Conservation (phyloP, 1,284 basidiomycete species). For the Cutaneotrichosporon mucoides region DNA sequence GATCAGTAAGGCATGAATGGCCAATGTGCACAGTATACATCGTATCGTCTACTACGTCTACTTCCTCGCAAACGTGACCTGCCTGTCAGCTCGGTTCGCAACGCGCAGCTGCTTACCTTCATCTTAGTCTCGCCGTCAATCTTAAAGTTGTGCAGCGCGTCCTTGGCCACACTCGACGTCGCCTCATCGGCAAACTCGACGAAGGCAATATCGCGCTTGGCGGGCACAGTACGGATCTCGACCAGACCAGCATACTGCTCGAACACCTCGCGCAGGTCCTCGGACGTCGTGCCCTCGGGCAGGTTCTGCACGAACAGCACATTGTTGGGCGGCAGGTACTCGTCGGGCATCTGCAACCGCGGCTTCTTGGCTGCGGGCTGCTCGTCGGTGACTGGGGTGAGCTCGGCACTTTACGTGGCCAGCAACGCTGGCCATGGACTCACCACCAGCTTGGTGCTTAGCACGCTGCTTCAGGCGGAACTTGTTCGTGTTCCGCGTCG, state of each 20-base stretch:
- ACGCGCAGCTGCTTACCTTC: neutral
- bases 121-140: constrained; percentile 55
- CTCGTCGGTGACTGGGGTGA: constrained; percentile 4
- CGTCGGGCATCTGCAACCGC: constrained; percentile 94
- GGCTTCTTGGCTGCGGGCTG: constrained; percentile 45
- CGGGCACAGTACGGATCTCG: constrained; percentile 94
- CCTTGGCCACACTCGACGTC: constrained; percentile 83
- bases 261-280: constrained; percentile 81
- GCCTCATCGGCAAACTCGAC: constrained; percentile 90
- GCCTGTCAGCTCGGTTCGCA: neutral
- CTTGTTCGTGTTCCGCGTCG: constrained; percentile 77
- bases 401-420: neutral
- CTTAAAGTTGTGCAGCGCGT: constrained; percentile 93
- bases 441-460: constrained; percentile 65
- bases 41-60: neutral
- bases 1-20: too few relatives aligned
- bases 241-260: constrained; percentile 87
- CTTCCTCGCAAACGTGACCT: constrained; percentile 14
- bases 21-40: neutral
- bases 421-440: neutral
- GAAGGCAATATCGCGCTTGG: constrained; percentile 93
- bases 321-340: constrained; percentile 98
- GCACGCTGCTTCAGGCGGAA: constrained; percentile 74
- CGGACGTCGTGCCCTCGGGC: constrained; percentile 79
- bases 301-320: constrained; percentile 97